These are phyloP conservation scores for Pichia kudriavzevii DNA, from an alignment of 1,139 yeast species.

Conservation along the genomic window DNA sequence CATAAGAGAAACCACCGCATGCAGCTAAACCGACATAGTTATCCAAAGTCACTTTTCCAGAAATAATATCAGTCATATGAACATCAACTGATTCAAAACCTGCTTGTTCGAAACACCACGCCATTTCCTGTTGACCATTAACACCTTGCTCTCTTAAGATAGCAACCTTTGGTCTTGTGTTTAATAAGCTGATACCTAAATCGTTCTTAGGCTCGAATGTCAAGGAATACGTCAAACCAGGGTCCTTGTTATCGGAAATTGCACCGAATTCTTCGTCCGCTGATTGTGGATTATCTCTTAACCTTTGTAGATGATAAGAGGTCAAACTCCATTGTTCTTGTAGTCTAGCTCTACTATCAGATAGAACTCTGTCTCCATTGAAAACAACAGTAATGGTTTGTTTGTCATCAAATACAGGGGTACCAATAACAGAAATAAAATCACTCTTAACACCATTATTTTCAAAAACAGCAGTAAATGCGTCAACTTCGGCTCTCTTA, in stretches of 20 bases:
- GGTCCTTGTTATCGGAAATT: constrained; percentile 74
- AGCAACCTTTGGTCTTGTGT: constrained; percentile 75
- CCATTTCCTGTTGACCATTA: constrained; percentile 98
- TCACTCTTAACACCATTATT: constrained; percentile 52
- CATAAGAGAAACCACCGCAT: constrained; percentile 98
- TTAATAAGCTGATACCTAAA: constrained; percentile 27
- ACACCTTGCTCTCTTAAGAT: constrained; percentile 98
- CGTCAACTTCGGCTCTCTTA: constrained; percentile 40
- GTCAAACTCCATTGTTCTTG: constrained; percentile 87
- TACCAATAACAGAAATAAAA: constrained; percentile 58
- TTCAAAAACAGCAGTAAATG: constrained; percentile 48
- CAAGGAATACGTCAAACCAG: constrained; percentile 80
- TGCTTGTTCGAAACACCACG: constrained; percentile 91
- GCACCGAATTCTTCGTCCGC: constrained; percentile 79
- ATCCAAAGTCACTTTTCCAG: constrained; percentile 64
- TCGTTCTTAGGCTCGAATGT: constrained; percentile 55
- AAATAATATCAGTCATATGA: constrained; percentile 88
- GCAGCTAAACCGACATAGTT: constrained; percentile 94
- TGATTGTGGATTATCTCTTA: constrained; percentile 89
- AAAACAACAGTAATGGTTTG: constrained; percentile 46
- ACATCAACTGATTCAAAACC: constrained; percentile 92
- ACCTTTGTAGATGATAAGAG: constrained; percentile 80
- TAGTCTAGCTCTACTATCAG: constrained; percentile 56
- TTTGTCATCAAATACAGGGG: constrained; percentile 43
- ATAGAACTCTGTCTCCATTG: constrained; percentile 41